Evolutionary conservation across 2,329 filamentous ascomycete species (phyloP).

Genomic region (Monilinia vaccinii-corymbosi): DNA sequence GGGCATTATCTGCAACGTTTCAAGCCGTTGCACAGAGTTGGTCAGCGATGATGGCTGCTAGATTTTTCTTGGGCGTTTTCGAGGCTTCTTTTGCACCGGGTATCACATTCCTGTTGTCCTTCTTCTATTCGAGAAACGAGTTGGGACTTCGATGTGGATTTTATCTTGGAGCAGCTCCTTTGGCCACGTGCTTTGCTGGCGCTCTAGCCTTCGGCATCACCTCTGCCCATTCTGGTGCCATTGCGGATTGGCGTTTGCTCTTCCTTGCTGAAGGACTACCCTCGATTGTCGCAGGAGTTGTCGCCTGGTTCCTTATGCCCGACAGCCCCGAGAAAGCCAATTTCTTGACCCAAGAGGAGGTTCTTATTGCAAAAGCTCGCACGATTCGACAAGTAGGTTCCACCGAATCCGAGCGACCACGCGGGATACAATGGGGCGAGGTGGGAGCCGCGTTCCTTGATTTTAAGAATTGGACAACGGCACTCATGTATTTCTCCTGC

Average conservation of each 20-base stretch:
- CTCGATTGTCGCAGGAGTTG: constrained; percentile 43
- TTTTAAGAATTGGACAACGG: constrained; percentile 31
- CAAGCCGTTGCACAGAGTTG: constrained; percentile 32
- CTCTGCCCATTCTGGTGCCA: constrained; percentile 39
- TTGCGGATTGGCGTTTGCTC: constrained; percentile 55
- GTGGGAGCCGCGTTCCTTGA: constrained; percentile 38
- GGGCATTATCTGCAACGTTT: constrained; percentile 36
- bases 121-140: constrained; percentile 45
- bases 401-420: constrained; percentile 39
- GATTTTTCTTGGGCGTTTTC: constrained; percentile 33
- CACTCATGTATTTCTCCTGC: constrained; percentile 48
- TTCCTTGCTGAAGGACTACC: constrained; percentile 59
- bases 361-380: constrained; percentile 44
- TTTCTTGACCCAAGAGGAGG: constrained; percentile 37
- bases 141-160: constrained; percentile 62
- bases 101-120: constrained; percentile 37
- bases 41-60: constrained; percentile 29
- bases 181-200: constrained; percentile 62
- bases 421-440: constrained; percentile 37
- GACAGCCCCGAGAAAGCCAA: constrained; percentile 43
- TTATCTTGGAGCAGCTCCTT: constrained; percentile 55
- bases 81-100: constrained; percentile 31
- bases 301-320: constrained; percentile 46
- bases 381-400: constrained; percentile 44
- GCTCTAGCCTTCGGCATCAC: constrained; percentile 62